Evolutionary conservation across 1,139 yeast genomes (phyloP), one percentile per base, ranked within the genome.

Genomic region (Sugiyamaella novakii): DNA sequence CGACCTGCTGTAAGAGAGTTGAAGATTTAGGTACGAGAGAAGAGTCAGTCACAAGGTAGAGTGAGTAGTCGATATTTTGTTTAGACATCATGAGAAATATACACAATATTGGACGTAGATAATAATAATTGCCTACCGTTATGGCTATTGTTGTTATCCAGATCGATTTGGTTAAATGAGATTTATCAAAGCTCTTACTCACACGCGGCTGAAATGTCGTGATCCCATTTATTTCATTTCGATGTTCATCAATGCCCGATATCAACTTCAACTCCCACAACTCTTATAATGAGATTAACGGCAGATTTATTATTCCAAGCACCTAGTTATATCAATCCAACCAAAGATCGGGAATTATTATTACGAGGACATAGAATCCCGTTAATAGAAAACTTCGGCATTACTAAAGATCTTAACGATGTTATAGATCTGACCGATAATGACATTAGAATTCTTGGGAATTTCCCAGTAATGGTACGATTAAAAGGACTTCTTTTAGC

Each of bases 21-120:
- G 77, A 69, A 14, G 81, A 78, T 43, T 71, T 72, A 0, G 96
- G 95, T 33, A 87, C 72, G 81, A 87, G 78, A 28, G 81, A 77
- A 27, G 91, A 80, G 66, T 87, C 94, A 0, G 96, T 88, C 27
- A 88, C 97, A 56, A 88, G 70, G 60, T 88, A 88, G 6, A 87
- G 67, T 0, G 84, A 70, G 59, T 84, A 84, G 60, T 87, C 89
- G 15, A 76, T 72, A 10, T 38, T 25, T 10, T 38, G 18, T 29
- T 38, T 38, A 1, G n/a, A 3, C 41, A 37, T 21, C n/a, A n/a
- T n/a, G n/a, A n/a, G n/a, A n/a, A n/a, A n/a, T n/a, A n/a, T n/a
- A n/a, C n/a, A n/a, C n/a, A n/a, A n/a, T n/a, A n/a, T n/a, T n/a
- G n/a, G n/a, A n/a, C n/a, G n/a, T n/a, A n/a, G n/a, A n/a, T n/a